Evolutionary conservation across 2,329 filamentous ascomycete genomes (phyloP).

Genomic region (Tolypocladium ovalisporum): DNA sequence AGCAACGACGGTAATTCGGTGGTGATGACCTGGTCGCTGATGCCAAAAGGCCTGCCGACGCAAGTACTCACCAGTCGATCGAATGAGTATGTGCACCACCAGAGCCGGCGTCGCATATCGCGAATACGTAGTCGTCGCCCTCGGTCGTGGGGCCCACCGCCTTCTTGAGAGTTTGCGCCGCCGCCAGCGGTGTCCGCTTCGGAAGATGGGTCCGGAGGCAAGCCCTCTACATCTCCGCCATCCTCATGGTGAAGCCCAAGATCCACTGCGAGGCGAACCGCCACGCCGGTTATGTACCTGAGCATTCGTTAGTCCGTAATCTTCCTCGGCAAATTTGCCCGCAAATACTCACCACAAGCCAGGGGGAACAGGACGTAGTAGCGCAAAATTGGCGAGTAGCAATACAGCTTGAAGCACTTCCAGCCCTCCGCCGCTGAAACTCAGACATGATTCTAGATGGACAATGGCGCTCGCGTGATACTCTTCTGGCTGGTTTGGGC

Average conservation of each 20-base stretch:
- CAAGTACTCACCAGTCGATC: conserved; percentile 92
- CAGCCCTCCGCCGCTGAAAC: conserved; percentile 74
- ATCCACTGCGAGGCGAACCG: conserved; percentile 81
- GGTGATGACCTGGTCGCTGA: conserved; percentile 93
- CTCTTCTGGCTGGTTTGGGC: conserved; percentile 71
- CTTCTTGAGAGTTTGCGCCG: conserved; percentile 16
- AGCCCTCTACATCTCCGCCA: conserved; percentile 52
- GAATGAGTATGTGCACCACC: conserved; percentile 96
- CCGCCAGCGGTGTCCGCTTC: conserved; percentile 23
- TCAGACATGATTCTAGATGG: conserved; percentile 79
- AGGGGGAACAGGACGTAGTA: conserved; percentile 82
- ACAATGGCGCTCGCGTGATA: conserved; percentile 93
- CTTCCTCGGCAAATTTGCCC: not conserved
- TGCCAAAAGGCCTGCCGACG: conserved; percentile 84
- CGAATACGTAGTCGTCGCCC: conserved; percentile 71
- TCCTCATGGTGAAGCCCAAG: conserved; percentile 90
- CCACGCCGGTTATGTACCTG: conserved; percentile 87
- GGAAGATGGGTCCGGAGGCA: conserved; percentile 35
- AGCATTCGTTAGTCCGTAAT: not conserved
- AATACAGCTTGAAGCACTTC: conserved; percentile 93
- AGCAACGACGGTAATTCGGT: conserved; percentile 86
- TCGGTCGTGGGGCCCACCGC: conserved; percentile 35
- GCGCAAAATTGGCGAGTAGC: conserved; percentile 79
- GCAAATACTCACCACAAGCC: conserved; percentile 61
- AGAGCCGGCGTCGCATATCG: conserved; percentile 75